Percentiles rank a stretch among this genome's conserved stretches.
These are phyloP conservation scores for Euphorbia celastroides DNA, from an alignment of 441 rosid species.

Conservation along the genomic window DNA sequence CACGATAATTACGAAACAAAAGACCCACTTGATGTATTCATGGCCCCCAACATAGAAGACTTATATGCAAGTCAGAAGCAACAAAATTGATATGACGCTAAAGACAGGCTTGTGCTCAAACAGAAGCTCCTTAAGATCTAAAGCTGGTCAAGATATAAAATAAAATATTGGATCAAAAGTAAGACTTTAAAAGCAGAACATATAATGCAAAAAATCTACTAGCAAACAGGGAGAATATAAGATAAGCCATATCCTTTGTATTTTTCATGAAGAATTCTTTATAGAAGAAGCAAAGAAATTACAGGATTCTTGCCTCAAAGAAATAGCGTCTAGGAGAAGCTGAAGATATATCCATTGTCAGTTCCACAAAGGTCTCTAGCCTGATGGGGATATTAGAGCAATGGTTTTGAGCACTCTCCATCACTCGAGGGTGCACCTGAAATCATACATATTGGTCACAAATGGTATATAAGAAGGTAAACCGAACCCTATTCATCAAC, in stretches of 20 bases:
- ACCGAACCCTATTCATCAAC: neutral
- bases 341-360: constrained; percentile 91
- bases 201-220: neutral
- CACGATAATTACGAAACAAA: neutral
- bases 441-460: constrained; percentile 14
- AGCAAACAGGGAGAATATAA: neutral
- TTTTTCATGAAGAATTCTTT: constrained; percentile 7
- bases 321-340: constrained; percentile 95
- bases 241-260: neutral
- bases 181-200: neutral
- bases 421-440: constrained; percentile 57
- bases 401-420: constrained; percentile 25
- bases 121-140: too few species aligned
- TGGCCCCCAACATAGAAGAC: neutral
- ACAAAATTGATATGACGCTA: neutral
- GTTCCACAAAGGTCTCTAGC: constrained; percentile 63
- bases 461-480: neutral
- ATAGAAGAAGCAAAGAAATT: constrained; percentile 21
- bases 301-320: constrained; percentile 72
- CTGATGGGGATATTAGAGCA: constrained; percentile 44
- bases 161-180: too few species aligned
- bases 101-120: too few species aligned
- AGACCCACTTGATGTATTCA: neutral
- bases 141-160: neutral
- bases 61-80: neutral